Evolutionary conservation across 2,329 filamentous ascomycete genomes (phyloP).

Genomic region (Verticillium albo-atrum): DNA sequence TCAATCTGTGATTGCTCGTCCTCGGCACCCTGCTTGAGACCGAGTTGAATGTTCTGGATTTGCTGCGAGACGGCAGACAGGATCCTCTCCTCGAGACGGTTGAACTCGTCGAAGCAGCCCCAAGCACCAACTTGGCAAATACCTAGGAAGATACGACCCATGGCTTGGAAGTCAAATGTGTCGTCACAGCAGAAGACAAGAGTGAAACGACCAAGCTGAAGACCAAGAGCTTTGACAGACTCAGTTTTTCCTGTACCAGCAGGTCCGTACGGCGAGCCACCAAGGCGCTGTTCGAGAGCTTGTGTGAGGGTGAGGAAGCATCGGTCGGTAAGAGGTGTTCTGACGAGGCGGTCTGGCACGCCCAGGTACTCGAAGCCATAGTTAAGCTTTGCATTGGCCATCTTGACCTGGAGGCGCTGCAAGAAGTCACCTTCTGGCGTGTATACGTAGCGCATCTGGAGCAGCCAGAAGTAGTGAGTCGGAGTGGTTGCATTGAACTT

Average conservation of each 20-base stretch:
- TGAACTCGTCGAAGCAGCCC: conserved; percentile 99
- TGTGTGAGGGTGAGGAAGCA: conserved; percentile 98
- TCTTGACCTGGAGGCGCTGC: conserved; percentile 82
- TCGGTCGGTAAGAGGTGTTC: conserved; percentile 93
- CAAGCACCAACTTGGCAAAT: conserved; percentile 98
- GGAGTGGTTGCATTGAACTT: conserved; percentile 68
- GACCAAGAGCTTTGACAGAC: conserved; percentile 94
- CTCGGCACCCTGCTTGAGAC: conserved; percentile 77
- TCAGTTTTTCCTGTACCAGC: conserved; percentile 99
- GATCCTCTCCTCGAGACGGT: conserved; percentile 96
- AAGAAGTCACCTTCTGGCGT: conserved; percentile 73
- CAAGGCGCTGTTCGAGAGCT: conserved; percentile 88
- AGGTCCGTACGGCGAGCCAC: conserved; percentile 94
- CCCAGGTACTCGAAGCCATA: conserved; percentile 99
- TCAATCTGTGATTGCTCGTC: conserved; percentile 89
- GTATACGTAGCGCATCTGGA: conserved; percentile 97
- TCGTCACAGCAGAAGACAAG: conserved; percentile 99
- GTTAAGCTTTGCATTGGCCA: conserved; percentile 92
- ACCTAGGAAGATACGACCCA: conserved; percentile 98
- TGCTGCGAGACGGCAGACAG: conserved; percentile 97
- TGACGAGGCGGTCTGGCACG: conserved; percentile 91
- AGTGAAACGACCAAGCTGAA: conserved; percentile 95
- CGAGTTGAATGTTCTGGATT: conserved; percentile 98
- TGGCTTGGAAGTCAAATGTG: conserved; percentile 98
- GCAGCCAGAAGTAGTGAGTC: conserved; percentile 84